A percentile compares a stretch with the other conserved stretches of the same genome.
phyloP scores from a whole-genome alignment of 2,329 filamentous ascomycete species.

The Pezicula rhizophila region DNA sequence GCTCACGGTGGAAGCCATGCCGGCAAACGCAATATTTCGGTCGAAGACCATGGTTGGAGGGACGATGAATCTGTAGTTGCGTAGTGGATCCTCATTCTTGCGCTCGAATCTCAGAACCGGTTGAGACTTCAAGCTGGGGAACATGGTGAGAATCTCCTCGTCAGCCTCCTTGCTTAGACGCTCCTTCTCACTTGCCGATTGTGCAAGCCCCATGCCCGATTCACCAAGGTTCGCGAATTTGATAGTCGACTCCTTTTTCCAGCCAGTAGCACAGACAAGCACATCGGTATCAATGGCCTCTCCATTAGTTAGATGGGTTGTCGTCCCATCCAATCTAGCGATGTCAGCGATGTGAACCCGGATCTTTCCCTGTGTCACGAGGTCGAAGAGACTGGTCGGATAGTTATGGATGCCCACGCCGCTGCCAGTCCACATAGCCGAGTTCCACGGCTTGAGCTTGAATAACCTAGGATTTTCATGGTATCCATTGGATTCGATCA shows the following conservation, averaged over 20 bases:
- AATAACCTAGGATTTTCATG: conserved; percentile 29
- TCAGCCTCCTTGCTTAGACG: background rate
- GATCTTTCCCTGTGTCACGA: conserved; percentile 39
- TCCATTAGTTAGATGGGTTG: background rate
- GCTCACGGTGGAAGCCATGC: background rate
- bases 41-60: background rate
- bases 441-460: conserved; percentile 45
- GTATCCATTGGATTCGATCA: conserved; percentile 43
- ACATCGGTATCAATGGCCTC: background rate
- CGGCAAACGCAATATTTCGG: background rate
- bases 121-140: background rate
- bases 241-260: background rate
- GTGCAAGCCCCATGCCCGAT: background rate
- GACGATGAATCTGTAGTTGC: background rate
- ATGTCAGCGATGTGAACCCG: background rate
- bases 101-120: too few relatives aligned
- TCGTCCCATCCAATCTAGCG: background rate
- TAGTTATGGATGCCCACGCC: conserved; percentile 57
- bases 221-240: background rate
- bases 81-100: background rate
- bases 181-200: background rate
- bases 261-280: background rate
- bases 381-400: conserved; percentile 46
- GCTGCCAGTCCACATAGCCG: conserved; percentile 45
- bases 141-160: background rate